These are phyloP conservation scores for Acorus calamus DNA, from an alignment of 106 monocot species.

Conservation along the genomic window DNA sequence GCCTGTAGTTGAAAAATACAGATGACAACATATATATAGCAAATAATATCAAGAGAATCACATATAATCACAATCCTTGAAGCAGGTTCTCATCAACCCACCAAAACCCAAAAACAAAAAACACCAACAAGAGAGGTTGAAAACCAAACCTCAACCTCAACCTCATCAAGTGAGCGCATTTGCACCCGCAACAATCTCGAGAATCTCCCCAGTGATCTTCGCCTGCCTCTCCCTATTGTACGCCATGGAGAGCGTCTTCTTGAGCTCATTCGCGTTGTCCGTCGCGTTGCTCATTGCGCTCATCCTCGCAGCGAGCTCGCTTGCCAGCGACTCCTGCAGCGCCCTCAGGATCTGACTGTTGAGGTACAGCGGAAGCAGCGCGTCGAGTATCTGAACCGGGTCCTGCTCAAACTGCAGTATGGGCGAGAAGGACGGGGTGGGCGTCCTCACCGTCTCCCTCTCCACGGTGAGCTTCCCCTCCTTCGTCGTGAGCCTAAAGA, in stretches of 20 bases:
- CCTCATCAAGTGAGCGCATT: constrained; percentile 34
- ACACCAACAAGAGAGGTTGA: too few relatives aligned
- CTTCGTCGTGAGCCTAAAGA: constrained; percentile 84
- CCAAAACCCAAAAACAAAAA: too few relatives aligned
- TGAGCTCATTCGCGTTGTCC: constrained; percentile 74
- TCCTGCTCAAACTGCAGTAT: constrained; percentile 96
- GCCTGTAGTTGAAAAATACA: too few relatives aligned
- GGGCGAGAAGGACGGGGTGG: constrained; percentile 59
- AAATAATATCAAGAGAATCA: too few relatives aligned
- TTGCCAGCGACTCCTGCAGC: constrained; percentile 88
- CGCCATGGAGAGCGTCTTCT: constrained; percentile 29
- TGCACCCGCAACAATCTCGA: constrained; percentile 87
- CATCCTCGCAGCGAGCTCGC: constrained; percentile 90
- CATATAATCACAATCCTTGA: too few relatives aligned
- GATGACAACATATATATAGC: too few relatives aligned
- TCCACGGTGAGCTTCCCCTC: constrained; percentile 86
- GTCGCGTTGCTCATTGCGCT: constrained; percentile 87
- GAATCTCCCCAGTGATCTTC: constrained; percentile 90
- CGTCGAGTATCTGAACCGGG: constrained; percentile 89
- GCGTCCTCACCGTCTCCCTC: constrained; percentile 51
- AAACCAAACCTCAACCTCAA: too few relatives aligned
- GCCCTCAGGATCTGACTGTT: constrained; percentile 91
- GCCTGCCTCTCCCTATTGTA: constrained; percentile 86
- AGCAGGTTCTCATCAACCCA: too few relatives aligned
- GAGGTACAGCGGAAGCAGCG: constrained; percentile 77